Base-by-base conservation (phyloP, 352 stramenopile species). In the Aphanomyces euteiches region DNA sequence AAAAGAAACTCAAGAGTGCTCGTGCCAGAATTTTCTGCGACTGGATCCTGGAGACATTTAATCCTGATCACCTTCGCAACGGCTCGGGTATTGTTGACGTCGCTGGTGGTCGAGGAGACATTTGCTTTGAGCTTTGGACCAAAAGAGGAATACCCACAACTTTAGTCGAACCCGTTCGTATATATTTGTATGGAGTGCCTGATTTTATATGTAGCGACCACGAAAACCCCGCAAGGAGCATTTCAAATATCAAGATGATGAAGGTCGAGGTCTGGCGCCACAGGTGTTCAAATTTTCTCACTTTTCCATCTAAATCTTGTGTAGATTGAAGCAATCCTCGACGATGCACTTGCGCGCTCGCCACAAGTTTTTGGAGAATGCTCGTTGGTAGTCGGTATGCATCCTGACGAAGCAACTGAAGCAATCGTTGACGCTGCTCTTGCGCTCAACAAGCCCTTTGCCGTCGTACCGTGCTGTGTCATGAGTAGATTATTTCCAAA, bases 391-490 rank as follows among this genome's bases (percentile, higher is more conserved):
- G 74, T 98, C 4, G 95, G 95, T 0, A 97, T 98, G 87, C 95
- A 98, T 71, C 93, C 95, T 17, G 96, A 99, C 74, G 90, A 96
- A 72, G 96, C 96, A 5, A 98, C 96, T 0, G 96, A 98, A 72
- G 82, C 87, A 4, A 98, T 98, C 73, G 82, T 98, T 3, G 90
- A 98, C 75, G 80, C 93, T 21, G 95, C 95, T 4, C 73, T 98
- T 36, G 58, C 78, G 56, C 89, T 92, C 71, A 74, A 87, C 66
- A 98, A 98, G 67, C 88, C 95, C 0, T 98, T 98, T 78, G 92
- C 95, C 3, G 81, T 99, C 8, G 94, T 98, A n/a, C 96, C 96
- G 0, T 99, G 96, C 71, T 98, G 95, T 73, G 95, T 98, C 12
- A 98, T 98, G 76, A 87, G 88, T 4, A 87, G 89, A 34, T 81